Evolutionary conservation across 352 stramenopile genomes (phyloP), one percentile per base, ranked within the genome.

Genomic region (Pythium volutum): DNA sequence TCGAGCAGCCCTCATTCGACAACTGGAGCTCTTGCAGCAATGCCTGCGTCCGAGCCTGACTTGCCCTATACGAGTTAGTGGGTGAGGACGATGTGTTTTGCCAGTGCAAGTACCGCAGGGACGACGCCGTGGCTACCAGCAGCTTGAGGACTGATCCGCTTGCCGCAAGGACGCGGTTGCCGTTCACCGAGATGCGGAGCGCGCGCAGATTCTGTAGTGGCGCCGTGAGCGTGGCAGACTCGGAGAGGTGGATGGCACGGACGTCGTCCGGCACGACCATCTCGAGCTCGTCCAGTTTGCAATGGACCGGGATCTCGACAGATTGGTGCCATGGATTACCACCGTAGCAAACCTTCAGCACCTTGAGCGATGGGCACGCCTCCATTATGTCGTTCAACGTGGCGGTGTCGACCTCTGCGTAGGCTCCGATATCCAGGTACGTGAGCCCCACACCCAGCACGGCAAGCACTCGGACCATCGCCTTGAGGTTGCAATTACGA

Each of bases 81-180:
- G 31, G 10, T 11, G 31, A 36, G 2, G 31, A 36, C 31, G 14
- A 8, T 36, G 43, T 12, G 20, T 54, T 31, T 10, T n/a, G 25
- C 47, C 47, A 54, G 27, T 54, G 47, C 25, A 54, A 41, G 15
- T 41, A 54, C 18, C 29, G 27, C 16, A 54, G 27, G 12, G 20
- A 41, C 7, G 26, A 4, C 16, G 15, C 4, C 9, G 22, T 14
- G 7, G 14, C 41, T 9, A 54, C 16, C 0, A 54, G 22, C 18
- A 14, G 47, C 10, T 54, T 4, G 5, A 54, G 10, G 12, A 22
- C 25, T 8, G 26, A 9, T 8, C 22, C 25, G 14, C 23, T 50
- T 3, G 43, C 22, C 11, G 25, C 22, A 11, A 50, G 22, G 8
- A 50, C 18, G 10, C 26, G 3, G 41, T 23, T 12, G n/a, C n/a